Evolutionary conservation across 2,329 filamentous ascomycete species (phyloP), one percentile per base, ranked within the genome.

Genomic region (Endothia cerciana): DNA sequence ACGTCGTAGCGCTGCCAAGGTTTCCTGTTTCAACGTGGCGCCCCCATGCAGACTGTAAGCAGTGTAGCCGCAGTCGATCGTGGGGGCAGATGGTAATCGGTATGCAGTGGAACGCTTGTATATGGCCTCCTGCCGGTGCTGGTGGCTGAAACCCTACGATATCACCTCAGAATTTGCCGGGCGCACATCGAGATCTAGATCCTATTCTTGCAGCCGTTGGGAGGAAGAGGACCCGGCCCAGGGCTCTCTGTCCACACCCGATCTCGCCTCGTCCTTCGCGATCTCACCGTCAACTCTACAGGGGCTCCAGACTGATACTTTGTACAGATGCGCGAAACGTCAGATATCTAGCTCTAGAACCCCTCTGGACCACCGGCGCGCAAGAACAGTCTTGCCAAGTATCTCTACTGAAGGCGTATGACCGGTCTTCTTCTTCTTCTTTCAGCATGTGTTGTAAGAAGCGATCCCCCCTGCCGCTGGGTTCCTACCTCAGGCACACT

Each of bases 71-170:
- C 30, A 51, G 28, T 13, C 30, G 59, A 25, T 28, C 30, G 15
- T 17, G 28, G 30, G 47, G 43, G 19, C 22, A 19, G 8, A 55
- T n/a, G 17, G 36, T 22, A 36, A 17, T 19, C 17, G 38, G 30
- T 11, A 51, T 61, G 59, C 59, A 36, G 47, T 61, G 59, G 30
- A 61, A 41, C 45, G 17, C 45, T 53, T 28, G n/a, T n/a, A n/a
- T n/a, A n/a, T n/a, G 45, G 19, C 47, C 45, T 51, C 25, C 19
- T 51, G 45, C n/a, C 30, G 10, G 40, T 22, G 2, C 30, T 61
- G 2, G 8, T 51, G 19, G 19, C 30, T 33, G 36, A 13, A 41
- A 41, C n/a, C 55, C 43, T 28, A 40, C 43, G 25, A 28, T 49
- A 17, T 41, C 17, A 47, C 40, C 22, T n/a, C 25, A 25, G 17